These are phyloP conservation scores for Dovyalis caffra DNA, from an alignment of 345 rosid genomes.

Conservation along the genomic window DNA sequence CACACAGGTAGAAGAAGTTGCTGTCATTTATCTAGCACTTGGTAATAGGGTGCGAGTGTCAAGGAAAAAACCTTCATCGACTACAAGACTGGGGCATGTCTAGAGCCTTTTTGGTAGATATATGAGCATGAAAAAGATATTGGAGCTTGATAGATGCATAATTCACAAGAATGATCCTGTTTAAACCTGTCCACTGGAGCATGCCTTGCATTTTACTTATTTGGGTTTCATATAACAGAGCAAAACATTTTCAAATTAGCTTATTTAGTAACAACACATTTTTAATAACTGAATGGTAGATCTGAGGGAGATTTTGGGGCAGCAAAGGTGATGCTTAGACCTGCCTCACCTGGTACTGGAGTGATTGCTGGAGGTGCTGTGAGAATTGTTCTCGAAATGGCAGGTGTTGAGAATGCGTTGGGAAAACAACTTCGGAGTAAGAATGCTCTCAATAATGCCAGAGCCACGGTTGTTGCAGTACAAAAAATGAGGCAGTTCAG, in stretches of 20 bases:
- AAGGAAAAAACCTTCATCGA: not conserved
- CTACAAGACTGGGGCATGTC: not conserved
- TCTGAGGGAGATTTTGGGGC: slow-evolving; percentile 85
- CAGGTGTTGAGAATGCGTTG: slow-evolving; percentile 79
- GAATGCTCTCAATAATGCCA: slow-evolving; percentile 86
- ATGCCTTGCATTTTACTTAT: not conserved
- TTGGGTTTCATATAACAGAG: not conserved
- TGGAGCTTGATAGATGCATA: not conserved
- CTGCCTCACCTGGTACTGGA: slow-evolving; percentile 89
- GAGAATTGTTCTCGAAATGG: slow-evolving; percentile 88
- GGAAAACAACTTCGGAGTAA: slow-evolving; percentile 82
- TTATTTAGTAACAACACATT: not conserved
- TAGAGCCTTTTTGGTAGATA: not conserved
- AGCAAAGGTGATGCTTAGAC: slow-evolving; percentile 93
- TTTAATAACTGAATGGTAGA: slow-evolving; percentile 36
- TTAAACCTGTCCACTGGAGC: not conserved
- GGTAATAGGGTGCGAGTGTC: not conserved
- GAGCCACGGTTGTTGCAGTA: slow-evolving; percentile 82
- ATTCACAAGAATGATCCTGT: not conserved
- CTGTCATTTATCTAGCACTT: not conserved
- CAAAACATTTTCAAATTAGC: not conserved
- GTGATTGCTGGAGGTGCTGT: slow-evolving; percentile 95
- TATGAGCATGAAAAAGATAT: not conserved
- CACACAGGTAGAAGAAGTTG: not conserved
- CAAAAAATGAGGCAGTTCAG: slow-evolving; percentile 76